phyloP scores from a whole-genome alignment of 1,284 basidiomycete genomes.

The Schizophyllum amplum region DNA sequence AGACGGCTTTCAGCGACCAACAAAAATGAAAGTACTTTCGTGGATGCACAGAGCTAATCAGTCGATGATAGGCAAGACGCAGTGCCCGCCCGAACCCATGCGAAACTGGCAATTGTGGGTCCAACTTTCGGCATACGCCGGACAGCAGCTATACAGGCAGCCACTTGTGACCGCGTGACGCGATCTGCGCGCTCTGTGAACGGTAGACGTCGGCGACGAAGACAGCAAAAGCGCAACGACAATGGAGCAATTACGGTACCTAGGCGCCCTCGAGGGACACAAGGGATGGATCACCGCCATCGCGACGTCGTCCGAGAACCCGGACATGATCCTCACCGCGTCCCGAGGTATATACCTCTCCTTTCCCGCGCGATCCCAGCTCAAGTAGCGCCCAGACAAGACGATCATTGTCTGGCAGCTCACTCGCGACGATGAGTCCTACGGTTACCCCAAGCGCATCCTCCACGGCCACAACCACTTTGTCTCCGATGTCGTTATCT shows the following conservation, averaged over 20 bases:
- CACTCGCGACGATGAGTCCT: conserved; percentile 89
- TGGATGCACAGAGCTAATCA: no score
- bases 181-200: neutral
- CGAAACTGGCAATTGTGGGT: neutral
- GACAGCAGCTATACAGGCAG: neutral
- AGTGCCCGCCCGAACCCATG: no score
- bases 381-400: conserved; percentile 67
- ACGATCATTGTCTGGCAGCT: conserved; percentile 99
- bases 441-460: conserved; percentile 95
- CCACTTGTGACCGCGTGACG: neutral
- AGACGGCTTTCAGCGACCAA: no score
- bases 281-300: conserved; percentile 96
- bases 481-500: conserved; percentile 98
- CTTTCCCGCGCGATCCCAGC: conserved; percentile 7
- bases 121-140: neutral
- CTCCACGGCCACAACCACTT: conserved; percentile 99
- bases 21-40: no score
- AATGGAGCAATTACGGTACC: conserved; percentile 57
- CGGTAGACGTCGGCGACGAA: neutral
- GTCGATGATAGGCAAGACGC: no score
- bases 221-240: neutral
- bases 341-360: conserved; percentile 72
- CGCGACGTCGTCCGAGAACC: conserved; percentile 94
- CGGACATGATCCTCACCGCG: conserved; percentile 94
- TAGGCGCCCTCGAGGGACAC: conserved; percentile 92